phyloP scores from a whole-genome alignment of 345 rosid species.

The Clausena lansium region DNA sequence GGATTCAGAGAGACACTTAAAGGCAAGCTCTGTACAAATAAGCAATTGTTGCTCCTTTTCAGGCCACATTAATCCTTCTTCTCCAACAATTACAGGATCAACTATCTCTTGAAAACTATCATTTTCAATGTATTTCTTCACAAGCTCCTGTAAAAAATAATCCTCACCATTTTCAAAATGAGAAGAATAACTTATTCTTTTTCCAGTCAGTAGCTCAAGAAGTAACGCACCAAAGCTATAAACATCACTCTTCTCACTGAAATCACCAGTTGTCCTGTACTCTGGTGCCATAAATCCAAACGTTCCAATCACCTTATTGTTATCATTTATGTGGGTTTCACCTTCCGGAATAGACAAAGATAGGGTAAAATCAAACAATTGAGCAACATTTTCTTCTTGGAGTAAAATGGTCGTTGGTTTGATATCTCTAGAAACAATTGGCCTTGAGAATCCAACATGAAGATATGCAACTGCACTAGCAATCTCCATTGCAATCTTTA shows the following conservation, averaged over 20 bases:
- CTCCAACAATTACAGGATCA: constrained; percentile 6
- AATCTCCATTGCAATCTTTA: not conserved
- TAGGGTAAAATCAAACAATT: not conserved
- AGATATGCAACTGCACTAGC: constrained; percentile 6
- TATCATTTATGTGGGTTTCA: not conserved
- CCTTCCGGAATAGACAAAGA: not conserved
- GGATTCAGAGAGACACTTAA: not conserved
- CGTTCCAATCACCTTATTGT: not conserved
- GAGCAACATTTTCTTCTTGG: not conserved
- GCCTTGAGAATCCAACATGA: constrained; percentile 24
- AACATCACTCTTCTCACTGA: not conserved
- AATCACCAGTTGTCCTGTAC: not conserved
- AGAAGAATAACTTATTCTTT: not conserved
- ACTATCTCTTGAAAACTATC: not conserved
- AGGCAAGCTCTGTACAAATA: not conserved
- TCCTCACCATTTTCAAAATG: not conserved
- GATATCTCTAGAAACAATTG: constrained; percentile 19
- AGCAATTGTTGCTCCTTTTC: constrained; percentile 5
- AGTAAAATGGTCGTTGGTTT: not conserved
- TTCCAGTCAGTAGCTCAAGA: not conserved
- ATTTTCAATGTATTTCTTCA: not conserved
- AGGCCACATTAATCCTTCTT: constrained; percentile 7
- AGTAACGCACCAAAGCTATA: not conserved
- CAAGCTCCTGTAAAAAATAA: not conserved
- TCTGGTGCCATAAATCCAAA: not conserved